Percentiles rank a stretch among this genome's conserved stretches.
Evolutionary conservation across 805 yeast genomes (phyloP).

Genomic region (Sugiyamaella floridensis): DNA sequence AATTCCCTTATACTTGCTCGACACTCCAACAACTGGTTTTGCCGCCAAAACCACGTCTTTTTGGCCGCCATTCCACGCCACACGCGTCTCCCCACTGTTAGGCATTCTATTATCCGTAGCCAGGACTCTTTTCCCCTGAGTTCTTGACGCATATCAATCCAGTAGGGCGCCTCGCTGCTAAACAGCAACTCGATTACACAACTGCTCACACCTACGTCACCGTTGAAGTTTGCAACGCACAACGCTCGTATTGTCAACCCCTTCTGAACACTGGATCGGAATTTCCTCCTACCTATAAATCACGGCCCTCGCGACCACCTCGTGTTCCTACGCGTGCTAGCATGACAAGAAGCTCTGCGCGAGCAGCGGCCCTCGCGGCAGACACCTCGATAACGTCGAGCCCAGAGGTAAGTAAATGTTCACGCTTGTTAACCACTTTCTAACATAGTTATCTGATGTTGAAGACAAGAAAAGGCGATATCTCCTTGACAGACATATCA

Average conservation of each 20-base stretch:
- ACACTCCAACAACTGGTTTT: neutral
- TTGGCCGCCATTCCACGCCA: neutral
- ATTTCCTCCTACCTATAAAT: too few relatives aligned
- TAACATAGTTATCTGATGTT: neutral
- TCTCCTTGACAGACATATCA: slow-evolving; percentile 13
- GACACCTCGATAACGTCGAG: neutral
- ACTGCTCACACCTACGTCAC: too few relatives aligned
- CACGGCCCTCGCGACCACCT: too few relatives aligned
- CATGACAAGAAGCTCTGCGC: neutral
- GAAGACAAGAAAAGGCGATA: slow-evolving; percentile 15
- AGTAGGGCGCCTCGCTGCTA: too few relatives aligned
- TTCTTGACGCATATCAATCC: too few relatives aligned
- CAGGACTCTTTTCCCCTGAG: too few relatives aligned
- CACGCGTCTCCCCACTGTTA: neutral
- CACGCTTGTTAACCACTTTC: neutral
- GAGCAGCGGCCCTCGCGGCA: neutral
- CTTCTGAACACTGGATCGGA: too few relatives aligned
- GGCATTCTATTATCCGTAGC: neutral
- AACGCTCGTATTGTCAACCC: too few relatives aligned
- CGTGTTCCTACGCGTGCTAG: too few relatives aligned
- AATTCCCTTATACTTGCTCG: neutral
- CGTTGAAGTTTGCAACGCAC: too few relatives aligned
- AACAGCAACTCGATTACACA: too few relatives aligned
- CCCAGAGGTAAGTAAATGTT: neutral
- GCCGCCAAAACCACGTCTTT: neutral